Evolutionary conservation across 208 protist species (phyloP), one percentile per base, ranked within the genome.

Genomic region (Trichomonas gallinae): DNA sequence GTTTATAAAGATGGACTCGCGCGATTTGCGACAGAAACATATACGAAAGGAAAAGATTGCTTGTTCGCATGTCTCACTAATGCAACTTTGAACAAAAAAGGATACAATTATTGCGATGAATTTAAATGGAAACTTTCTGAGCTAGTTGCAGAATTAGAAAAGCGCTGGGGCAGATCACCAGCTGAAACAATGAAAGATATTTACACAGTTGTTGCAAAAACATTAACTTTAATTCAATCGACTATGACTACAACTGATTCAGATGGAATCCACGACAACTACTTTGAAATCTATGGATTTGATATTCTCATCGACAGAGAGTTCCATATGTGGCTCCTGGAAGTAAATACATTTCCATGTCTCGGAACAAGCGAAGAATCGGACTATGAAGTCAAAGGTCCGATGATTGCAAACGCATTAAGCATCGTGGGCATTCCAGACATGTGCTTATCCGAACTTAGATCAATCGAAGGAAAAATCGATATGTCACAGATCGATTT

Each of bases 1-100:
- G 31, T 97, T 26, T 97, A 97, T 88, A 8, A 88, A 42, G 96
- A 97, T 23, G 96, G 96, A 11, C 17, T 97, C 0, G 81, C 83
- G 23, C 0, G 96, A 34, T 97, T 97, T 83, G 96, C 96, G 40
- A 97, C 96, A 23, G 96, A 97, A 72, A 46, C 44, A 83, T 97
- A 97, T 96, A 26, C 17, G 23, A 36, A 46, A 31, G 34, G 36
- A 1, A 63, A 49, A 45, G 26, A 51, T n/a, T 81, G 96, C 26
- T 8, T 93, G 8, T 93, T 48, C 51, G 42, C 87, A 21, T 8
- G 13, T 0, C 26, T 93, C 2, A 93, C 87, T 34, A 93, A 93
- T 51, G 40, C 87, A 38, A 93, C 87, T 38, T 26, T 93, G 17
- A 93, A 93, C 26, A 93, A 93, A 36, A 42, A 51, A 34, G 17